A percentile compares a stretch with the other conserved stretches of the same genome.
Conservation (phyloP, 768 basidiomycete genomes). For the Leucogyrophana mollusca region DNA sequence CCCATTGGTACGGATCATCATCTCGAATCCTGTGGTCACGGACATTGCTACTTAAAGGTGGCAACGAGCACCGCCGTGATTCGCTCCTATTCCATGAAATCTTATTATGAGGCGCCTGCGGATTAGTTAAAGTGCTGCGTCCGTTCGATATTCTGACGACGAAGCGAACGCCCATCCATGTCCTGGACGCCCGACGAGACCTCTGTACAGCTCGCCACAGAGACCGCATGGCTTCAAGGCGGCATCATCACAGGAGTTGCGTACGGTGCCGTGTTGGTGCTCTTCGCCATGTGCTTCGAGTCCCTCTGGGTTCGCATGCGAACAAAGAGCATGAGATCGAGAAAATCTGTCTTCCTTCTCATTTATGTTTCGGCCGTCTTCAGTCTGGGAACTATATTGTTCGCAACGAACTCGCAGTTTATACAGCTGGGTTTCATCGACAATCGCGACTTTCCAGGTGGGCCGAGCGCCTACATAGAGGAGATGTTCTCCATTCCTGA, state of each 20-base stretch:
- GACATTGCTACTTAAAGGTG: no score
- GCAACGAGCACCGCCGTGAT: no score
- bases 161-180: slow-evolving; percentile 12
- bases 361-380: slow-evolving; percentile 28
- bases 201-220: slow-evolving; percentile 16
- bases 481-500: slow-evolving; percentile 22
- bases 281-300: slow-evolving; percentile 24
- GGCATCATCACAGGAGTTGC: slow-evolving; percentile 24
- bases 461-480: slow-evolving; percentile 23
- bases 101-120: no score
- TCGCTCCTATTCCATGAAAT: no score
- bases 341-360: slow-evolving; percentile 24
- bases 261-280: slow-evolving; percentile 25
- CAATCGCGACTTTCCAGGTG: slow-evolving; percentile 31
- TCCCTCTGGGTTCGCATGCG: slow-evolving; percentile 25
- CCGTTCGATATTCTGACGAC: no score
- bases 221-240: slow-evolving; percentile 29
- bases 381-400: slow-evolving; percentile 25
- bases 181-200: slow-evolving; percentile 9
- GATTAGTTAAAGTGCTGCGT: no score
- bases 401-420: slow-evolving; percentile 18
- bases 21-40: no score
- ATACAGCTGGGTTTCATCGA: slow-evolving; percentile 30
- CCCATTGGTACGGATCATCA: no score
- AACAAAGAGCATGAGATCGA: slow-evolving; percentile 6